Evolutionary conservation across 2,329 filamentous ascomycete genomes (phyloP).

Genomic region (Penicillium sp.): DNA sequence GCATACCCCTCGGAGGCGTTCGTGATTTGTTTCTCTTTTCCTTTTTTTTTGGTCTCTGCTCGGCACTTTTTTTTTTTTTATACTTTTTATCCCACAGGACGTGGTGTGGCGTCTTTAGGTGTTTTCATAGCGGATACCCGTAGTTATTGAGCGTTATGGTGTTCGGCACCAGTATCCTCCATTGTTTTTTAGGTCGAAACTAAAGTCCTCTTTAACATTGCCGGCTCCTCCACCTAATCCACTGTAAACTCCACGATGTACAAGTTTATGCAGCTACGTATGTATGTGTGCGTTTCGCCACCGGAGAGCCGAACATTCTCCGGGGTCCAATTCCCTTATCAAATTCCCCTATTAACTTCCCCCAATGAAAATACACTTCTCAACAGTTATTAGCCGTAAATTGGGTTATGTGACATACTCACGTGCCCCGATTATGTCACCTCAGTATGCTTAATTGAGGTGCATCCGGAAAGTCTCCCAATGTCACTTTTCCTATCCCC

Average conservation of each 20-base stretch:
- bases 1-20: conserved; percentile 8
- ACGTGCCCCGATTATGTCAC: conserved; percentile 23
- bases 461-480: conserved; percentile 15
- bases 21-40: neutral
- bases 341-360: neutral
- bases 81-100: neutral
- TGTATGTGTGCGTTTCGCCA: neutral
- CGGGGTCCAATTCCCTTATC: neutral
- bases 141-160: conserved; percentile 1
- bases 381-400: neutral
- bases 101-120: conserved; percentile 1
- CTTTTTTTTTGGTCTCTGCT: neutral
- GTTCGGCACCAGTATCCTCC: neutral
- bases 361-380: neutral
- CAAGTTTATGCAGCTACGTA: neutral
- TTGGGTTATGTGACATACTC: neutral
- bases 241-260: neutral
- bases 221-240: neutral
- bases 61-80: neutral
- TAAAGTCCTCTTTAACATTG: neutral
- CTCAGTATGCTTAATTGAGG: conserved; percentile 15
- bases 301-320: conserved; percentile 3
- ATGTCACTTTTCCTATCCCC: neutral
- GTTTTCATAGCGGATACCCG: conserved; percentile 12
- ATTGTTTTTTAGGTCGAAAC: neutral